Conservation (phyloP, 768 basidiomycete genomes). For the Hericium alpestre region DNA sequence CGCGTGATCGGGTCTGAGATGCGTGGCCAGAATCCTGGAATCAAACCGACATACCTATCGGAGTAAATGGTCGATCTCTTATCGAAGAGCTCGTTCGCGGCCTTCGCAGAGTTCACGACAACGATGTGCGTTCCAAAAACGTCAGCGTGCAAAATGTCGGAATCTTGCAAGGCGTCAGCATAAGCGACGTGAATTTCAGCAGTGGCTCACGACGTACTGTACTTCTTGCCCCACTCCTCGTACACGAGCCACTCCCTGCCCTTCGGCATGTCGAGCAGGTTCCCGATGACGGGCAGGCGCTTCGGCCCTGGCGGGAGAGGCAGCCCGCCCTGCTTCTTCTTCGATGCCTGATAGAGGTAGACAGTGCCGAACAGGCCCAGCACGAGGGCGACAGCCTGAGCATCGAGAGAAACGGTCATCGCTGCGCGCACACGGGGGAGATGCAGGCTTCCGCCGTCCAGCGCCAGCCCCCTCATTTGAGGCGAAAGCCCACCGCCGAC, state of each 20-base stretch:
- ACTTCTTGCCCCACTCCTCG: slow-evolving; percentile 9
- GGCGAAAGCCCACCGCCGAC: too few relatives aligned
- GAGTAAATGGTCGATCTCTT: slow-evolving; percentile 2
- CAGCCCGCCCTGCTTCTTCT: neutral
- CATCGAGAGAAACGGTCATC: neutral
- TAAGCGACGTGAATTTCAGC: too few relatives aligned
- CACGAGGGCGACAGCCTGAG: neutral
- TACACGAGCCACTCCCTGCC: slow-evolving; percentile 7
- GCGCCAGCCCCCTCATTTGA: too few relatives aligned
- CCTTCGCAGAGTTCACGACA: slow-evolving; percentile 26
- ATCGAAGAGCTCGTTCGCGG: slow-evolving; percentile 4
- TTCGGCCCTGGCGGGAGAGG: slow-evolving; percentile 13
- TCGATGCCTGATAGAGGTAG: neutral
- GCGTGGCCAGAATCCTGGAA: too few relatives aligned
- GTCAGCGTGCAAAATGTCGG: slow-evolving; percentile 5
- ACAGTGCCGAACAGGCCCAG: neutral
- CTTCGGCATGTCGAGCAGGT: slow-evolving; percentile 9
- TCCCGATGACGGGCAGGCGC: slow-evolving; percentile 9
- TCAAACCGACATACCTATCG: neutral
- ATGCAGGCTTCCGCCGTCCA: neutral
- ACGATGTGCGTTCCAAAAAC: neutral
- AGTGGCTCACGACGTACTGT: slow-evolving; percentile 3
- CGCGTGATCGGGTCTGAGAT: neutral
- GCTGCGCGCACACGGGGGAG: neutral
- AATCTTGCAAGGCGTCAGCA: slow-evolving; percentile 13